These are phyloP conservation scores for Centaurea solstitialis DNA, from an alignment of 129 eudicot species.

Conservation along the genomic window DNA sequence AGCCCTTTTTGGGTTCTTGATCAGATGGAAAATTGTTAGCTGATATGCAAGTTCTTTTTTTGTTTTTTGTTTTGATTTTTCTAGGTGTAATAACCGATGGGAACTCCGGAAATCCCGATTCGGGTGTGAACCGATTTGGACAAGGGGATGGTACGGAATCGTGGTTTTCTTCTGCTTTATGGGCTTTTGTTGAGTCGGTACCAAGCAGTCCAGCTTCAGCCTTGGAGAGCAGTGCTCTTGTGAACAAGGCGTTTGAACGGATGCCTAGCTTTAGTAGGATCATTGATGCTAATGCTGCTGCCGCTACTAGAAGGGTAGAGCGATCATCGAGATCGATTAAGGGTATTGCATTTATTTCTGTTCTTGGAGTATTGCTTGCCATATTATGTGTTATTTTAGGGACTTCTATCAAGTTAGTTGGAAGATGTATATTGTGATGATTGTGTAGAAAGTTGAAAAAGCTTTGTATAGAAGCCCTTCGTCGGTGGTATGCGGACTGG, in stretches of 20 bases:
- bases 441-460: slow-evolving; percentile 10
- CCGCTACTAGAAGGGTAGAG: slow-evolving; percentile 26
- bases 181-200: slow-evolving; percentile 83
- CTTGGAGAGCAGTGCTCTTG: slow-evolving; percentile 61
- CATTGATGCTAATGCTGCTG: slow-evolving; percentile 33
- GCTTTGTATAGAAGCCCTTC: background rate
- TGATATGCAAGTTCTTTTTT: slow-evolving; percentile 38
- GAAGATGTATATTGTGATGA: slow-evolving; percentile 29
- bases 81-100: slow-evolving; percentile 58
- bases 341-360: slow-evolving; percentile 42
- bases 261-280: slow-evolving; percentile 66
- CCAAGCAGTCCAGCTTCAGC: slow-evolving; percentile 84
- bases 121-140: slow-evolving; percentile 41
- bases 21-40: slow-evolving; percentile 51
- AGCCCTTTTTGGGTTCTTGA: slow-evolving; percentile 52
- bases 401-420: slow-evolving; percentile 24
- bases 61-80: slow-evolving; percentile 20
- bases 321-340: slow-evolving; percentile 26
- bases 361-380: slow-evolving; percentile 58
- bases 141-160: slow-evolving; percentile 51
- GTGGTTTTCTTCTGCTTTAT: slow-evolving; percentile 57
- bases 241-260: slow-evolving; percentile 56
- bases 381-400: slow-evolving; percentile 49
- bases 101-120: slow-evolving; percentile 32
- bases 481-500: no score